A percentile compares a stretch with the other conserved stretches of the same genome.
Conservation (phyloP, 2,329 filamentous ascomycete species). For the Aspergillus hiratsukae region DNA sequence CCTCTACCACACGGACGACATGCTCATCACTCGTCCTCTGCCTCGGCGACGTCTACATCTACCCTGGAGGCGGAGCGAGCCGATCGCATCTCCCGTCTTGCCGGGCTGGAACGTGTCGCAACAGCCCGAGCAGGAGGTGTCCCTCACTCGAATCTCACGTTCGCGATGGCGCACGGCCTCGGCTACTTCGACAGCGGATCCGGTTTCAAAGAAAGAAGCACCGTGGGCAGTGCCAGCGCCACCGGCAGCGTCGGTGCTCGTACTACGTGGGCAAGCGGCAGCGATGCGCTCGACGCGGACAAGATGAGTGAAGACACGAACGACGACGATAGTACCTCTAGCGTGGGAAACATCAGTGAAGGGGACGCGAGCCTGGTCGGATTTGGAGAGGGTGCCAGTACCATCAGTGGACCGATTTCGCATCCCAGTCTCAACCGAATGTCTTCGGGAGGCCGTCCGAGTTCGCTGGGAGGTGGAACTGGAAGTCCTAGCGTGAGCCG, state of each 20-base stretch:
- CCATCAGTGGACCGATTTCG: constrained; percentile 71
- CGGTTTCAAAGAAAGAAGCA: constrained; percentile 74
- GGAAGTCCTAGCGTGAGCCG: constrained; percentile 34
- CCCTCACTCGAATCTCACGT: constrained; percentile 27
- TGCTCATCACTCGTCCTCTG: constrained; percentile 53
- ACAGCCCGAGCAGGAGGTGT: constrained; percentile 58
- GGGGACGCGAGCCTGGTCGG: constrained; percentile 78
- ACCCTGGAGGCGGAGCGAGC: constrained; percentile 88
- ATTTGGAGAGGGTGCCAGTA: constrained; percentile 88
- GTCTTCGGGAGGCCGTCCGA: constrained; percentile 31
- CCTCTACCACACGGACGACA: constrained; percentile 57
- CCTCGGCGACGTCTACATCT: constrained; percentile 56
- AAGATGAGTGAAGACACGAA: constrained; percentile 64
- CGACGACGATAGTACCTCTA: constrained; percentile 57
- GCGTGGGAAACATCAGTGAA: constrained; percentile 76
- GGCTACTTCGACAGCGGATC: constrained; percentile 79
- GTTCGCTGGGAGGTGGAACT: constrained; percentile 32
- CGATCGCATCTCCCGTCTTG: constrained; percentile 89
- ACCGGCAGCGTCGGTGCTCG: constrained; percentile 67
- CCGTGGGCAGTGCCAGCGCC: constrained; percentile 84
- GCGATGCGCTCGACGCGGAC: constrained; percentile 53
- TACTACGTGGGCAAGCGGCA: constrained; percentile 64
- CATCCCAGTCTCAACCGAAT: constrained; percentile 48
- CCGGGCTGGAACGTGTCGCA: constrained; percentile 82
- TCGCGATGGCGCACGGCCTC: constrained; percentile 43